phyloP scores from a whole-genome alignment of 2,329 filamentous ascomycete genomes.

The Alternaria brassicicola region DNA sequence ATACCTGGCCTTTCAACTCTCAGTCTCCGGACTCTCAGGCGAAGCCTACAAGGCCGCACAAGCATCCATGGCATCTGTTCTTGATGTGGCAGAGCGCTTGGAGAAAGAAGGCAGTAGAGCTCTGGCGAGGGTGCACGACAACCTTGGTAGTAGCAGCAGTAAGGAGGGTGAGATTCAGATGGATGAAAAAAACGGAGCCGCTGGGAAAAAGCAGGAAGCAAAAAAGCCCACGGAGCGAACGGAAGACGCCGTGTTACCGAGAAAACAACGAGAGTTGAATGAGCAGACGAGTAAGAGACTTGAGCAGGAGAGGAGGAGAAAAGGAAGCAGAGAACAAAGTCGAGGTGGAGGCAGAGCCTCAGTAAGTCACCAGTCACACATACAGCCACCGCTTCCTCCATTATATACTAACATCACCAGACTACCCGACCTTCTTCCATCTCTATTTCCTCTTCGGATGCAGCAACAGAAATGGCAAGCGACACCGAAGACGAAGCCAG shows the following conservation, averaged over 20 bases:
- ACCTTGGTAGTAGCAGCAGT: not conserved
- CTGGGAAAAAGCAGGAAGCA: not conserved
- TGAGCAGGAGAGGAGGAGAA: not conserved
- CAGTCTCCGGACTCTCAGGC: not conserved
- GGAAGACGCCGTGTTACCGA: not conserved
- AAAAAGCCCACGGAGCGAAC: not conserved
- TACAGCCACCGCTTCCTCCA: not conserved
- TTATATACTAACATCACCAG: not conserved
- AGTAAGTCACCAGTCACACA: not conserved
- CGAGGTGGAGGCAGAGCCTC: not conserved
- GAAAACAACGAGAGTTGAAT: not conserved
- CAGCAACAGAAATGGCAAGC: not conserved
- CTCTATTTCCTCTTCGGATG: not conserved
- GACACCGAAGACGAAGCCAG: not conserved
- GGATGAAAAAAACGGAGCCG: not conserved
- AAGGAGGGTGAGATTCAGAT: not conserved
- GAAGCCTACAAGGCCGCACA: not conserved
- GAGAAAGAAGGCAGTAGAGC: not conserved
- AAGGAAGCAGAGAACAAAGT: not conserved
- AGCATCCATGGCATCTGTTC: not conserved
- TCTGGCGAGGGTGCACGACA: not conserved
- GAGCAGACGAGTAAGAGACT: conserved; percentile 1
- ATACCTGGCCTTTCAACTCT: conserved; percentile 9
- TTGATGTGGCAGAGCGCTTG: not conserved
- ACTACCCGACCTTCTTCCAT: not conserved